These are phyloP conservation scores for Nitzschia sp. DNA, from an alignment of 108 stramenopile species.

Conservation along the genomic window DNA sequence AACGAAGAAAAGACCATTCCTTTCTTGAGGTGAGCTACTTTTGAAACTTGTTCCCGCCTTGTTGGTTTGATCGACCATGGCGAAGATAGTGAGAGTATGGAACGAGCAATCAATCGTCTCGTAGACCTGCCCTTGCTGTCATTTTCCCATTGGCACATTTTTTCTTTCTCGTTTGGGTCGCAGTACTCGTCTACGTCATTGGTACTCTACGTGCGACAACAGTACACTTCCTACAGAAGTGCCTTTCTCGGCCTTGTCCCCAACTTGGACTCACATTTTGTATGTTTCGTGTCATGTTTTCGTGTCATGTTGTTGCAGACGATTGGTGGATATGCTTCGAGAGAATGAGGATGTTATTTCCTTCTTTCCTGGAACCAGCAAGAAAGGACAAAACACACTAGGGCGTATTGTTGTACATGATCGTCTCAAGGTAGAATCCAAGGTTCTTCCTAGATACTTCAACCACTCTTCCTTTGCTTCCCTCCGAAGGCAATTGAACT, in stretches of 20 bases:
- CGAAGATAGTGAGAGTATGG: no score
- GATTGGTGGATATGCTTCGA: conserved; percentile 69
- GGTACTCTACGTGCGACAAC: neutral
- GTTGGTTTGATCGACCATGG: no score
- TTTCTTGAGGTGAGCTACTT: conserved; percentile 63
- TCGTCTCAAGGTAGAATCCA: conserved; percentile 65
- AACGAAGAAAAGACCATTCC: conserved; percentile 57
- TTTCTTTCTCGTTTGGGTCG: no score
- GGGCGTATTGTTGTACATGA: conserved; percentile 81
- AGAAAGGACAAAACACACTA: conserved; percentile 31
- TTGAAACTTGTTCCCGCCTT: no score
- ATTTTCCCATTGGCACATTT: no score
- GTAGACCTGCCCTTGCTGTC: no score
- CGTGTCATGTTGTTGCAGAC: conserved; percentile 41
- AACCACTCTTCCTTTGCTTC: conserved; percentile 85
- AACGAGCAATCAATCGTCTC: no score
- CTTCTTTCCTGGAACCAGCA: conserved; percentile 54
- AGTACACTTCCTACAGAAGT: neutral
- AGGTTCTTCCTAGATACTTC: conserved; percentile 79
- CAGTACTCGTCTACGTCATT: neutral
- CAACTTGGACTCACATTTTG: neutral
- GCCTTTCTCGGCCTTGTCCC: neutral
- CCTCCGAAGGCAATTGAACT: conserved; percentile 81
- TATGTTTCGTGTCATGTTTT: neutral
- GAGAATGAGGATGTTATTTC: conserved; percentile 73